Percentiles rank a stretch among this genome's conserved stretches.
Conservation (phyloP, 306 rosid species). For the Cotoneaster glaucophyllus region DNA sequence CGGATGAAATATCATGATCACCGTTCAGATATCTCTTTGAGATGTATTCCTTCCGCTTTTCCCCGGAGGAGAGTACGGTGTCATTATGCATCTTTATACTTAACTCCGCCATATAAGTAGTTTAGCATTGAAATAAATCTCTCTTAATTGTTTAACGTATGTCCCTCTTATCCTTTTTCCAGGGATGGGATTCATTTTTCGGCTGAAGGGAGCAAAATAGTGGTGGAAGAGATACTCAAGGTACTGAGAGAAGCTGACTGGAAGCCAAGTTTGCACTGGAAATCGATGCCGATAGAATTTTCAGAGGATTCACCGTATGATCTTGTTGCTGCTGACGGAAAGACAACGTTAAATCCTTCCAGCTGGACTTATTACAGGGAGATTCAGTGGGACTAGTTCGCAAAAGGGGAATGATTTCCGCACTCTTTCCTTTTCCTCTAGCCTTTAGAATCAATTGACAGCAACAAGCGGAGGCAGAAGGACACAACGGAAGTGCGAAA, state of each 20-base stretch:
- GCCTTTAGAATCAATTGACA: not conserved
- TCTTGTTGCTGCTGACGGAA: slow-evolving; percentile 83
- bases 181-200: slow-evolving; percentile 95
- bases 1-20: not conserved
- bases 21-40: not conserved
- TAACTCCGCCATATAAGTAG: not conserved
- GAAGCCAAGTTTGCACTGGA: slow-evolving; percentile 91
- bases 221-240: slow-evolving; percentile 68
- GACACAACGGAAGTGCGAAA: not conserved
- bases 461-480: no score
- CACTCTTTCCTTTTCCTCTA: not conserved
- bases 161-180: not conserved
- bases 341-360: slow-evolving; percentile 63
- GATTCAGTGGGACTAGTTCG: slow-evolving; percentile 56
- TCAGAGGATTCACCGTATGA: slow-evolving; percentile 74
- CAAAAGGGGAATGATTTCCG: not conserved
- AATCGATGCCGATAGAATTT: slow-evolving; percentile 69
- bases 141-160: no score
- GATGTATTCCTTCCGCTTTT: not conserved
- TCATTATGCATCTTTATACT: not conserved
- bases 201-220: slow-evolving; percentile 81
- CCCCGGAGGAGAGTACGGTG: not conserved
- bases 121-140: no score
- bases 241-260: slow-evolving; percentile 77
- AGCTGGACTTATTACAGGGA: slow-evolving; percentile 81